These are phyloP conservation scores for Podaxis rugospora DNA, from an alignment of 768 basidiomycete species.

Conservation along the genomic window DNA sequence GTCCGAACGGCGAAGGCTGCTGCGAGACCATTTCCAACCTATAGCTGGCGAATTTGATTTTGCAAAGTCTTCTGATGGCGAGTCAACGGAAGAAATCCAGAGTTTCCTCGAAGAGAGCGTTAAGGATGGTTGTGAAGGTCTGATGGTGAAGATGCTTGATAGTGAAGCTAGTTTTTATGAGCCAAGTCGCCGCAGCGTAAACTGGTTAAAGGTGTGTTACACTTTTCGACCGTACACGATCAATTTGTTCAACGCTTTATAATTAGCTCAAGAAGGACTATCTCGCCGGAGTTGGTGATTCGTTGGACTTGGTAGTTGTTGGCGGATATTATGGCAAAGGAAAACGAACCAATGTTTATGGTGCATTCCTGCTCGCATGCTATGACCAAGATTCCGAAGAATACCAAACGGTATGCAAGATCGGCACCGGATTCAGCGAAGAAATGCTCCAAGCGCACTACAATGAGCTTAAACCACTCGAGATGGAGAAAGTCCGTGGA, in stretches of 20 bases:
- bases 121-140: slow-evolving; percentile 96
- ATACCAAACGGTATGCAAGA: slow-evolving; percentile 98
- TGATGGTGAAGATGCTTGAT: slow-evolving; percentile 99
- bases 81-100: slow-evolving; percentile 92
- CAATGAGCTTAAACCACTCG: slow-evolving; percentile 77
- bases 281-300: slow-evolving; percentile 93
- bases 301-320: slow-evolving; percentile 95
- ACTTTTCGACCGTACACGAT: not conserved
- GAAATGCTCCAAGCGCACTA: slow-evolving; percentile 80
- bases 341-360: slow-evolving; percentile 95
- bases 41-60: slow-evolving; percentile 91
- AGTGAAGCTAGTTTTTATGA: slow-evolving; percentile 91
- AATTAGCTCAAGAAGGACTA: slow-evolving; percentile 96
- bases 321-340: slow-evolving; percentile 98
- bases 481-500: slow-evolving; percentile 61
- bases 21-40: slow-evolving; percentile 73
- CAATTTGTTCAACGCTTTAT: slow-evolving; percentile 3
- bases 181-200: slow-evolving; percentile 91
- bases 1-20: slow-evolving; percentile 67
- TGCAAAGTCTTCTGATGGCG: slow-evolving; percentile 86
- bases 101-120: slow-evolving; percentile 93
- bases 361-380: slow-evolving; percentile 96
- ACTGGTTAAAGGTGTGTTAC: slow-evolving; percentile 87
- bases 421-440: slow-evolving; percentile 97
- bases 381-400: slow-evolving; percentile 93